Conservation (phyloP, 140 eudicot species). For the Cichorium intybus region DNA sequence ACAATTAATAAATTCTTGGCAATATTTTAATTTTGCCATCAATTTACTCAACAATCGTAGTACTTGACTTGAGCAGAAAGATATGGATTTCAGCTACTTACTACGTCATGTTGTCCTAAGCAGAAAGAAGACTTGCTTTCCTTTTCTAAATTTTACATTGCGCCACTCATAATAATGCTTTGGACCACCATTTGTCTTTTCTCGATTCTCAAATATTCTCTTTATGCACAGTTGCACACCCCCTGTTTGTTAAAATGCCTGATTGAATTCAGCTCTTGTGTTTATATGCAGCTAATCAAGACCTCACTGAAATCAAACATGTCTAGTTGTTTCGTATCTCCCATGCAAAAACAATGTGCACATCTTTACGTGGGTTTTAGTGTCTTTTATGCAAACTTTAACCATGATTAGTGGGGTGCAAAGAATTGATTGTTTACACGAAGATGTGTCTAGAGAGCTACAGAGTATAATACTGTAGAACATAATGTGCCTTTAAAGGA, state of each 20-base stretch:
- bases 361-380: conserved; percentile 17
- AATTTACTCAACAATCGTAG: background rate
- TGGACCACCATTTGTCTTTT: conserved; percentile 38
- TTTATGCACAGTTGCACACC: conserved; percentile 29
- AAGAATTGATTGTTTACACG: background rate
- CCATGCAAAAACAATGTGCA: conserved; percentile 12
- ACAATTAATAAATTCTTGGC: background rate
- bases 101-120: conserved; percentile 31
- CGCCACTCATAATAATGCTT: conserved; percentile 27
- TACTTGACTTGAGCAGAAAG: conserved; percentile 6
- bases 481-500: conserved; percentile 23
- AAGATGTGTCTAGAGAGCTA: background rate
- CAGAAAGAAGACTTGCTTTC: conserved; percentile 11
- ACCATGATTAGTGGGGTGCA: background rate
- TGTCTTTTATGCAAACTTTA: conserved; percentile 6
- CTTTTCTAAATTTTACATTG: conserved; percentile 1
- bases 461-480: background rate
- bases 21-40: background rate
- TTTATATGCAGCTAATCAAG: conserved; percentile 2
- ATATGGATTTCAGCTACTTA: conserved; percentile 3
- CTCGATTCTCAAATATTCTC: background rate
- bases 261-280: conserved; percentile 4
- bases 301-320: conserved; percentile 11
- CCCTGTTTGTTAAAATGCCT: conserved; percentile 29
- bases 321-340: conserved; percentile 7